Conservation (phyloP, 306 rosid species). For the Corylus heterophylla region DNA sequence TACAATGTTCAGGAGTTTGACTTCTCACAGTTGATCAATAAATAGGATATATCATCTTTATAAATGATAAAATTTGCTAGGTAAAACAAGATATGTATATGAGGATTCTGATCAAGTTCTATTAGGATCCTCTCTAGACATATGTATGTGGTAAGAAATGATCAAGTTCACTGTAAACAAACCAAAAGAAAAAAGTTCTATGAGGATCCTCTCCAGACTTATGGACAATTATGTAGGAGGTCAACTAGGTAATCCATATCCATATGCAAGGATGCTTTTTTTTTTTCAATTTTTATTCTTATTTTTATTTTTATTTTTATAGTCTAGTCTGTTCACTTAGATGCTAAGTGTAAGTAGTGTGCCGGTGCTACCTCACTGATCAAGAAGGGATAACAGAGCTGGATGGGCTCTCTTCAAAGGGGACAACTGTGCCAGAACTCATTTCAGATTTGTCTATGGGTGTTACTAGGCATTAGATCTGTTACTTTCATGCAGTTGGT, state of each 20-base stretch:
- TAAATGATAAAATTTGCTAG: neutral
- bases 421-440: slow-evolving; percentile 6
- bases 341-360: slow-evolving; percentile 6
- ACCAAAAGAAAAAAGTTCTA: neutral
- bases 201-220: neutral
- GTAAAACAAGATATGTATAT: neutral
- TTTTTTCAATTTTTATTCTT: neutral
- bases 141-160: neutral
- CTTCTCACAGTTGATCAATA: neutral
- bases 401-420: neutral
- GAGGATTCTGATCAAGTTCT: neutral
- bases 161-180: neutral
- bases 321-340: slow-evolving; percentile 3
- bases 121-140: neutral
- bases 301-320: neutral
- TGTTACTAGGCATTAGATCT: slow-evolving; percentile 19
- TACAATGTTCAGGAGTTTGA: neutral
- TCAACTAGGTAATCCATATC: neutral
- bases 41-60: neutral
- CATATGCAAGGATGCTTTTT: neutral
- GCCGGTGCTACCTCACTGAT: slow-evolving; percentile 9
- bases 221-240: neutral
- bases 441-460: slow-evolving; percentile 1
- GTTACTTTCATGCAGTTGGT: neutral
- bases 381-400: slow-evolving; percentile 17